phyloP scores from a whole-genome alignment of 2,329 filamentous ascomycete genomes.

The Ascochyta lentis region DNA sequence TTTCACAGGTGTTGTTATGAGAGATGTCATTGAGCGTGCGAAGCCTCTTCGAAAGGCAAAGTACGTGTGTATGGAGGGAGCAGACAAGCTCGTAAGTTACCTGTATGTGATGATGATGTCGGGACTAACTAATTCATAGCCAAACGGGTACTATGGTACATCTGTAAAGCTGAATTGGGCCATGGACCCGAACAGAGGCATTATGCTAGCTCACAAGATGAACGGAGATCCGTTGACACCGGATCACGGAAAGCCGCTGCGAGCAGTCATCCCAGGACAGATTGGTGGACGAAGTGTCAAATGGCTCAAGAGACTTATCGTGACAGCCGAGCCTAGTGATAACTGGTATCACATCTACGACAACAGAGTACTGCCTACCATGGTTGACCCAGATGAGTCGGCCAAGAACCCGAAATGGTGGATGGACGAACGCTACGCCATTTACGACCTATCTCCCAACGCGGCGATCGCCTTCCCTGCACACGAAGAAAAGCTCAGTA shows the following conservation, averaged over 20 bases:
- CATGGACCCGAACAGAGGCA: conserved; percentile 79
- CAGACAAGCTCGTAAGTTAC: conserved; percentile 70
- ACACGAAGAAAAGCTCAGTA: conserved; percentile 71
- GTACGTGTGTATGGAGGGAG: conserved; percentile 91
- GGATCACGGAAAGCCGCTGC: conserved; percentile 84
- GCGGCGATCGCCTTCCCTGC: conserved; percentile 81
- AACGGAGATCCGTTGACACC: conserved; percentile 82
- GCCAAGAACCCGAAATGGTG: conserved; percentile 77
- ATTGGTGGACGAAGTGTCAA: conserved; percentile 94
- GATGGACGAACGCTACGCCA: conserved; percentile 89
- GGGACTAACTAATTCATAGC: conserved; percentile 51
- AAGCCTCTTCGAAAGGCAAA: conserved; percentile 72
- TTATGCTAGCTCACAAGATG: conserved; percentile 90
- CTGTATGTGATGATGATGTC: rapidly evolving
- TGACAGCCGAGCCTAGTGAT: conserved; percentile 80
- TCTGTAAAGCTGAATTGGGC: conserved; percentile 89
- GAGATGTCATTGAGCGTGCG: conserved; percentile 72
- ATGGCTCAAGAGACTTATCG: conserved; percentile 82
- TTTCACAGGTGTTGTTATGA: conserved; percentile 82
- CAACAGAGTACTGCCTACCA: conserved; percentile 87
- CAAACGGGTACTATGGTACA: conserved; percentile 89
- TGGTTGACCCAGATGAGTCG: conserved; percentile 81
- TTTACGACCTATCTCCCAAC: conserved; percentile 90
- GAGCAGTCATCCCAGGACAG: conserved; percentile 85
- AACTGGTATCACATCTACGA: conserved; percentile 98